Conservation (phyloP, 2,329 filamentous ascomycete species). For the Arthrobotrys sphaeroides region DNA sequence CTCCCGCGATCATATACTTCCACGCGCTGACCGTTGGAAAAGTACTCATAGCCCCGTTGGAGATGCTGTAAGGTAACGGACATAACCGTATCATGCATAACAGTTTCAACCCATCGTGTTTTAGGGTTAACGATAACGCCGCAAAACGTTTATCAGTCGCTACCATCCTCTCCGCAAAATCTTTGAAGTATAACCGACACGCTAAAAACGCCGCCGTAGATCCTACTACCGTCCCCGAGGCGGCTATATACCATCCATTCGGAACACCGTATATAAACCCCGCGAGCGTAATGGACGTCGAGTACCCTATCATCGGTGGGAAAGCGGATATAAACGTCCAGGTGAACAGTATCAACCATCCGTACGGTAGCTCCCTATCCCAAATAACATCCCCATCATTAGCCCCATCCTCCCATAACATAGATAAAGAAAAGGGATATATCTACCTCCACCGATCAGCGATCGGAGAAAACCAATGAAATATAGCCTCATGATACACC, state of each 20-base stretch:
- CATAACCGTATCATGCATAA: slow-evolving; percentile 92
- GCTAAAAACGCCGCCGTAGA: slow-evolving; percentile 81
- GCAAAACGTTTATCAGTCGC: slow-evolving; percentile 86
- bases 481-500: slow-evolving; percentile 57
- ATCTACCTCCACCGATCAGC: slow-evolving; percentile 55
- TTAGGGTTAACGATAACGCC: slow-evolving; percentile 84
- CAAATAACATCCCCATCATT: background rate
- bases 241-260: slow-evolving; percentile 82
- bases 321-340: slow-evolving; percentile 81
- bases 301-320: slow-evolving; percentile 88
- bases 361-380: slow-evolving; percentile 69
- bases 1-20: slow-evolving; percentile 82
- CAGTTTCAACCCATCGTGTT: slow-evolving; percentile 87
- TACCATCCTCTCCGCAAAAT: slow-evolving; percentile 81
- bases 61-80: slow-evolving; percentile 89
- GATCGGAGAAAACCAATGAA: slow-evolving; percentile 56
- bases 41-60: slow-evolving; percentile 92
- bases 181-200: slow-evolving; percentile 79
- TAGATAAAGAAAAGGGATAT: background rate
- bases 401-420: background rate
- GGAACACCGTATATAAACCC: slow-evolving; percentile 78
- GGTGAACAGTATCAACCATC: slow-evolving; percentile 78
- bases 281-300: slow-evolving; percentile 74
- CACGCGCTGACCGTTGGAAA: slow-evolving; percentile 84
- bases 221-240: slow-evolving; percentile 79